Evolutionary conservation across 345 rosid species (phyloP).

Genomic region (Hibiscus trionum): DNA sequence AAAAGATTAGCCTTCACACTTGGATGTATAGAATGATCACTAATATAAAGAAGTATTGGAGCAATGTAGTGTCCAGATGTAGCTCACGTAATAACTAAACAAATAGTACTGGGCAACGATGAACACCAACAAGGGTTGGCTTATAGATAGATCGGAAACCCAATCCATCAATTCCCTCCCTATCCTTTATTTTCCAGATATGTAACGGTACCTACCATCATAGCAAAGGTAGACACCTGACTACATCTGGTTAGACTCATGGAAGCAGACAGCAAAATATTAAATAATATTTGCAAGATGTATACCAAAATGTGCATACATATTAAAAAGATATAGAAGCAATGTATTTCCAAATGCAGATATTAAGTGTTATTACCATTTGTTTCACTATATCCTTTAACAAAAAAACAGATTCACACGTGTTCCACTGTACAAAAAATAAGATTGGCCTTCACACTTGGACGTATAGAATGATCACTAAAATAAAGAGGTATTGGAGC

Average conservation of each 20-base stretch:
- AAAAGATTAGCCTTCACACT: background rate
- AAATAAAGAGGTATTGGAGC: background rate
- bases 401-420: background rate
- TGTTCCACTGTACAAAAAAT: background rate
- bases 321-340: background rate
- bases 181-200: conserved; percentile 3
- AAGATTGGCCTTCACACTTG: background rate
- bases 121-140: conserved; percentile 2
- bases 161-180: background rate
- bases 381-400: background rate
- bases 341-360: background rate
- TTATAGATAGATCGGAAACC: background rate
- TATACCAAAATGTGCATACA: background rate
- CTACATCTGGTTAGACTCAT: background rate
- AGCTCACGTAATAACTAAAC: conserved; percentile 7
- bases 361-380: background rate
- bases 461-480: background rate
- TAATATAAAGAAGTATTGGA: background rate
- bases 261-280: background rate
- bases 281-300: background rate
- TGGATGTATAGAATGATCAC: background rate
- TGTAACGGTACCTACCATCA: background rate
- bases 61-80: background rate
- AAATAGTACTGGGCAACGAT: conserved; percentile 16
- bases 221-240: background rate